These are phyloP conservation scores for Gossypium ekmanianum DNA, from an alignment of 345 rosid genomes.

Conservation along the genomic window DNA sequence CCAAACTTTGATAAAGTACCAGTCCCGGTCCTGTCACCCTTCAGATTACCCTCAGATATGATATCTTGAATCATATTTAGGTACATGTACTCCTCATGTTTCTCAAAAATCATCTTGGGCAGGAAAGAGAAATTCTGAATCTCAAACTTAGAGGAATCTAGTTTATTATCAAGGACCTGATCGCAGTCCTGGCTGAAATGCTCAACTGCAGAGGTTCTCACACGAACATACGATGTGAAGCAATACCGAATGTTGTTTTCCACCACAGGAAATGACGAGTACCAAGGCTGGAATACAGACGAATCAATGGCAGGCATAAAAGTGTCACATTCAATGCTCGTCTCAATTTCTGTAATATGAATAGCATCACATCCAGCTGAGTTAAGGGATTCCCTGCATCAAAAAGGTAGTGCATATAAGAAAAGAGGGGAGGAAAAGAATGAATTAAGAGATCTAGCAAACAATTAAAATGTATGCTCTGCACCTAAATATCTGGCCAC, in stretches of 20 bases:
- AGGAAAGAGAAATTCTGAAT: slow-evolving; percentile 55
- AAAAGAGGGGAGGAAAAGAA: background rate
- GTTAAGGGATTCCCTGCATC: slow-evolving; percentile 73
- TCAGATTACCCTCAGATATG: slow-evolving; percentile 54
- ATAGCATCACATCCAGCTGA: slow-evolving; percentile 78
- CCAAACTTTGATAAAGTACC: slow-evolving; percentile 89
- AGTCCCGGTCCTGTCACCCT: slow-evolving; percentile 79
- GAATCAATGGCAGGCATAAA: slow-evolving; percentile 71
- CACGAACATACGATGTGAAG: slow-evolving; percentile 74
- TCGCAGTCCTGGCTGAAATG: slow-evolving; percentile 29
- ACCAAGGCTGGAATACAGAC: slow-evolving; percentile 80
- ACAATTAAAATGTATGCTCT: background rate
- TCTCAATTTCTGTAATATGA: slow-evolving; percentile 81
- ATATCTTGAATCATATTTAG: slow-evolving; percentile 63
- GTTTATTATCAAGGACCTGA: slow-evolving; percentile 27
- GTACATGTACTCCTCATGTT: slow-evolving; percentile 73
- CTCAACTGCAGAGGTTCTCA: slow-evolving; percentile 43
- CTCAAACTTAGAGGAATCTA: slow-evolving; percentile 45
- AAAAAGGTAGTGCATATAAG: slow-evolving; percentile 12
- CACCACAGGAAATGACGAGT: slow-evolving; percentile 61
- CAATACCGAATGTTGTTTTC: slow-evolving; percentile 62
- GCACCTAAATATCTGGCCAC: slow-evolving; percentile 79
- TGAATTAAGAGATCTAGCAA: background rate
- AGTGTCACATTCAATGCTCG: slow-evolving; percentile 75
- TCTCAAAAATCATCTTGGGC: slow-evolving; percentile 68